Base-by-base conservation (phyloP, 495 filamentous ascomycete genomes). In the Aspergillus ellipticus region DNA sequence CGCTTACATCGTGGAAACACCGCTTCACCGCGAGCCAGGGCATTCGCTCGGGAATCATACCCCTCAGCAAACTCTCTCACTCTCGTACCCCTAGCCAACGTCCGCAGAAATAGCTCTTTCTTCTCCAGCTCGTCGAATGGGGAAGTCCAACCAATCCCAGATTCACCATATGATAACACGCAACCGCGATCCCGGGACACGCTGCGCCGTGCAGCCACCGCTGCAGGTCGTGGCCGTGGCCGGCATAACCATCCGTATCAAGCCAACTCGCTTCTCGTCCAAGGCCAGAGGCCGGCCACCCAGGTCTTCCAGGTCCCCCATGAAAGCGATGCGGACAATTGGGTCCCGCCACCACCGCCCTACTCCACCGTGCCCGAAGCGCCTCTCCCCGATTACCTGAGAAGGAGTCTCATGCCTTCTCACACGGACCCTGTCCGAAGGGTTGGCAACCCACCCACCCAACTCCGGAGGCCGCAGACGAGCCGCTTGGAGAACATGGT, bases 291-390 rank as follows among this genome's bases (percentile, higher is more conserved):
- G 35, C 54, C 51, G 19, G 54, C 53, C 41, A 56, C 56, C n/a
- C 56, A 51, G 21, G 37, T 46, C 42, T 65, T 68, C 43, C 64
- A 71, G 26, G 80, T 88, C 55, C 91, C 91, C 10, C 89, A 95
- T 69, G 90, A 95, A 68, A 92, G 88, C 56, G 89, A 96, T 64
- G 90, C 90, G 4, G 92, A 96, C 59, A 89, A 92, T 57, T 96
- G 92, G 92, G 89, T 92, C 6, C 89, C 92, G 20, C 92, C 92
- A 0, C 92, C 92, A n/a, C 92, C 92, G 11, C 89, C 90, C 7
- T 96, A 96, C 62, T 82, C 84, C 17, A 83, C 81, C 13, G 84
- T 90, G 13, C 76, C 88, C 28, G 85, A 89, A 6, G 76, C 70
- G 46, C 79, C 81, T 22, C 67, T 85, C 35, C 81, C 82, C 45